phyloP scores from a whole-genome alignment of 1,284 basidiomycete species.

The Abortiporus biennis region DNA sequence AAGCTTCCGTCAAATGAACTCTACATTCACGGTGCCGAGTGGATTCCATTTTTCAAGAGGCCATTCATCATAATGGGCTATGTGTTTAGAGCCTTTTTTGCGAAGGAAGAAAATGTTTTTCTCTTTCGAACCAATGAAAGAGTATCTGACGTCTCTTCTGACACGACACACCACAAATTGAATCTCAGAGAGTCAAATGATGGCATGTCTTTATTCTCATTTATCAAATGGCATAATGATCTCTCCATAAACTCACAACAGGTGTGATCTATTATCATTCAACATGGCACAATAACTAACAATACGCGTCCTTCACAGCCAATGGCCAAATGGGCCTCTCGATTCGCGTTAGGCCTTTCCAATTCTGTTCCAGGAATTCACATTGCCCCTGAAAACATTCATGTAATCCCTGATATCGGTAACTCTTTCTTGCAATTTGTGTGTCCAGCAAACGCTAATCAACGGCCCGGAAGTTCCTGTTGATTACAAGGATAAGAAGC shows the following conservation, averaged over 20 bases:
- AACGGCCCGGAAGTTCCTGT: too few relatives aligned
- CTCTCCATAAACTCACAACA: constrained; percentile 9
- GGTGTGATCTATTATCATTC: constrained; percentile 6
- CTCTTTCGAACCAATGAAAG: constrained; percentile 30
- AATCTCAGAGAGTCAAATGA: not conserved
- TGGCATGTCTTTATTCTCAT: constrained; percentile 7
- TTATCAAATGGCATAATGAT: constrained; percentile 11
- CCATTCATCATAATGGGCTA: constrained; percentile 29
- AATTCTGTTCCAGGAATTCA: constrained; percentile 11
- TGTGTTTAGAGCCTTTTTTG: constrained; percentile 34
- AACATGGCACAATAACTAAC: not conserved
- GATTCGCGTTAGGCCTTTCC: constrained; percentile 13
- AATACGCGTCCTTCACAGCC: constrained; percentile 2
- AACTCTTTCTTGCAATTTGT: too few relatives aligned
- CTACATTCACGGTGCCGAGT: constrained; percentile 8
- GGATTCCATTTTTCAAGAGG: constrained; percentile 22
- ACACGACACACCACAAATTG: not conserved
- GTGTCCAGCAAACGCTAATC: too few relatives aligned
- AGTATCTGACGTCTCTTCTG: constrained; percentile 5
- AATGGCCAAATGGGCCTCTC: constrained; percentile 13
- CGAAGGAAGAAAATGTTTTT: constrained; percentile 29
- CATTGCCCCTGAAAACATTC: constrained; percentile 4
- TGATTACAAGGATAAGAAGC: too few relatives aligned
- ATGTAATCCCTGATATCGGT: constrained; percentile 10
- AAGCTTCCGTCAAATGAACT: constrained; percentile 21